Evolutionary conservation across 495 filamentous ascomycete genomes (phyloP).

Genomic region (Hypoxylon perforatum): DNA sequence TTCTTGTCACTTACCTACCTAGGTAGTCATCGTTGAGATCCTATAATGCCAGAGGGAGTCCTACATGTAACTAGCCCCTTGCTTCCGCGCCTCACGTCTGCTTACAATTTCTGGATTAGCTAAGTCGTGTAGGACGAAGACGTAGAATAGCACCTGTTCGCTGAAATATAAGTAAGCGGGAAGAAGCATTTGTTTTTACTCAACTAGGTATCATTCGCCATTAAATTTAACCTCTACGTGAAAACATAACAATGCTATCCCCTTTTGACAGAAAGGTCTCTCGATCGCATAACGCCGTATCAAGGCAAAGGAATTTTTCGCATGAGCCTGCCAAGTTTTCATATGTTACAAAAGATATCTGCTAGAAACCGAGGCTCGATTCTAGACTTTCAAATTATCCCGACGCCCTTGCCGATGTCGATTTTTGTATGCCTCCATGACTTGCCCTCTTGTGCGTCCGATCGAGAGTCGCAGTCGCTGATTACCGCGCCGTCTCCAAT

Average conservation of each 20-base stretch:
- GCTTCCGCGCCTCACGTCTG: no score
- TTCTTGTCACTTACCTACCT: no score
- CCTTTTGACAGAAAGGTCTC: not conserved
- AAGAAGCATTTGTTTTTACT: no score
- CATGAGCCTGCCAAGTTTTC: slow-evolving; percentile 32
- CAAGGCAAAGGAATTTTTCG: slow-evolving; percentile 29
- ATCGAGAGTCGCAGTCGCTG: slow-evolving; percentile 27
- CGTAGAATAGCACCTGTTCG: no score
- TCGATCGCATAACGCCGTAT: not conserved
- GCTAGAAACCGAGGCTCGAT: slow-evolving; percentile 14
- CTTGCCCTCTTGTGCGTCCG: slow-evolving; percentile 9
- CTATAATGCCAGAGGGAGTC: no score
- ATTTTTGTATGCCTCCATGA: slow-evolving; percentile 3
- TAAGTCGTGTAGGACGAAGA: no score
- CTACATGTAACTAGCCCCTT: no score
- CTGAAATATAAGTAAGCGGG: no score
- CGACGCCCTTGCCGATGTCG: slow-evolving; percentile 25
- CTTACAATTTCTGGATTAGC: no score
- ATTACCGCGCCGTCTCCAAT: slow-evolving; percentile 38
- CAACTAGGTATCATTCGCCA: not conserved
- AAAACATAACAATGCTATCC: not conserved
- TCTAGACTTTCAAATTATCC: slow-evolving; percentile 13
- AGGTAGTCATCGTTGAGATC: no score
- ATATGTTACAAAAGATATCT: slow-evolving; percentile 36
- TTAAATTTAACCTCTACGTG: no score